These are phyloP conservation scores for Myochromella boudieri DNA, from an alignment of 768 basidiomycete species.

Conservation along the genomic window DNA sequence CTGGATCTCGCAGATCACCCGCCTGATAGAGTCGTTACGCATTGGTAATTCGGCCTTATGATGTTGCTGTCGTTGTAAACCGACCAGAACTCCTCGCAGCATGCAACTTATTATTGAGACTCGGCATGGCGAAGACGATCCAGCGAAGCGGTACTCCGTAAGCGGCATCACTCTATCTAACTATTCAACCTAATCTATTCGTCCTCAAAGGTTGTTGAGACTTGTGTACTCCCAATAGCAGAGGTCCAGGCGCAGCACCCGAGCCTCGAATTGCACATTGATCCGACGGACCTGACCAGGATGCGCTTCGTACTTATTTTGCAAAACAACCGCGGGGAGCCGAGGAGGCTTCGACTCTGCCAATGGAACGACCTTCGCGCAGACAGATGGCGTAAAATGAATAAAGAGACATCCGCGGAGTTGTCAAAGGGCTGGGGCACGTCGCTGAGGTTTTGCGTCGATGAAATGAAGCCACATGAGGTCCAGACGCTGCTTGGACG, in stretches of 20 bases:
- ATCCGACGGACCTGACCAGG: constrained; percentile 11
- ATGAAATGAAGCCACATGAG: not conserved
- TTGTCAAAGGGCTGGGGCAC: not conserved
- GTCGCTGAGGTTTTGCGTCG: not conserved
- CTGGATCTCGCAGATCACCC: constrained; percentile 16
- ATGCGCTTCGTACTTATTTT: constrained; percentile 7
- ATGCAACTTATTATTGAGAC: constrained; percentile 8
- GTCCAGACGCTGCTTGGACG: not conserved
- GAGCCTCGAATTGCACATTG: constrained; percentile 9
- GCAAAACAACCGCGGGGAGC: constrained; percentile 4
- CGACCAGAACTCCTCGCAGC: not conserved
- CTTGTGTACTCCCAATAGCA: not conserved
- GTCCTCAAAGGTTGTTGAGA: constrained; percentile 4
- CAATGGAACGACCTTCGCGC: constrained; percentile 10
- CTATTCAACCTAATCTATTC: not conserved
- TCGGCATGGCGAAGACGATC: constrained; percentile 2
- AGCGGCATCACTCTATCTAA: not conserved
- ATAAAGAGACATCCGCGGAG: not conserved
- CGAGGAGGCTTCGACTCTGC: constrained; percentile 7
- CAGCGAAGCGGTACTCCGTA: constrained; percentile 7
- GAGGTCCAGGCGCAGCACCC: constrained; percentile 4
- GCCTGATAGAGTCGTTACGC: constrained; percentile 11
- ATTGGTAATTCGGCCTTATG: constrained; percentile 5
- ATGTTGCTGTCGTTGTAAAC: not conserved
- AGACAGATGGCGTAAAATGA: not conserved